Percentiles rank a stretch among this genome's conserved stretches.
These are phyloP conservation scores for Suhomyces bolitotheri DNA, from an alignment of 1,139 yeast genomes.

Conservation along the genomic window DNA sequence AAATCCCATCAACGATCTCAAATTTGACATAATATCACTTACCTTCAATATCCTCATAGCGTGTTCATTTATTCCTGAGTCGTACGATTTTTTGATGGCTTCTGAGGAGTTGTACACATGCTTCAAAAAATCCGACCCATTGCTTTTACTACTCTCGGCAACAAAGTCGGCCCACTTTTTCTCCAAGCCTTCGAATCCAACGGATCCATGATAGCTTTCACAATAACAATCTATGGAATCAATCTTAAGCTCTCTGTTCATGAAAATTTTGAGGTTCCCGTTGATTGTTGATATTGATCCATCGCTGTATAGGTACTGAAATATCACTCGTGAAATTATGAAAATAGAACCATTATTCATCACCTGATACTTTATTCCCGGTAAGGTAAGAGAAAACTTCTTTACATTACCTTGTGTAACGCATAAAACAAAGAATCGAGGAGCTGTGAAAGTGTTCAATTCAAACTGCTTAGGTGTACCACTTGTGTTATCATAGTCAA, in stretches of 20 bases:
- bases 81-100: conserved; percentile 26
- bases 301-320: conserved; percentile 60
- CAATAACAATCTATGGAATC: conserved; percentile 71
- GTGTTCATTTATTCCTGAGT: conserved; percentile 63
- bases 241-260: conserved; percentile 62
- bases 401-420: conserved; percentile 53
- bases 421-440: conserved; percentile 59
- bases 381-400: conserved; percentile 58
- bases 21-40: conserved; percentile 72
- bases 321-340: conserved; percentile 56
- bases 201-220: conserved; percentile 29
- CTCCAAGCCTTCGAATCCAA: conserved; percentile 30
- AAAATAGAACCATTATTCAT: conserved; percentile 66
- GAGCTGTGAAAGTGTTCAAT: conserved; percentile 63
- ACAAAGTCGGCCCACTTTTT: conserved; percentile 22
- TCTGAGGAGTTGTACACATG: conserved; percentile 26
- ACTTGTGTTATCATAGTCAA: conserved; percentile 12
- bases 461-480: conserved; percentile 54
- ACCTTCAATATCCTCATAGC: conserved; percentile 72
- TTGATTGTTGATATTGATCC: conserved; percentile 66
- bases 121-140: conserved; percentile 24
- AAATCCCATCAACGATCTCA: conserved; percentile 64
- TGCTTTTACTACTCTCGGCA: conserved; percentile 8
- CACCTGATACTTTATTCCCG: conserved; percentile 66
- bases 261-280: conserved; percentile 59